phyloP scores from a whole-genome alignment of 2,329 filamentous ascomycete genomes.

The Fonsecaea nubica region DNA sequence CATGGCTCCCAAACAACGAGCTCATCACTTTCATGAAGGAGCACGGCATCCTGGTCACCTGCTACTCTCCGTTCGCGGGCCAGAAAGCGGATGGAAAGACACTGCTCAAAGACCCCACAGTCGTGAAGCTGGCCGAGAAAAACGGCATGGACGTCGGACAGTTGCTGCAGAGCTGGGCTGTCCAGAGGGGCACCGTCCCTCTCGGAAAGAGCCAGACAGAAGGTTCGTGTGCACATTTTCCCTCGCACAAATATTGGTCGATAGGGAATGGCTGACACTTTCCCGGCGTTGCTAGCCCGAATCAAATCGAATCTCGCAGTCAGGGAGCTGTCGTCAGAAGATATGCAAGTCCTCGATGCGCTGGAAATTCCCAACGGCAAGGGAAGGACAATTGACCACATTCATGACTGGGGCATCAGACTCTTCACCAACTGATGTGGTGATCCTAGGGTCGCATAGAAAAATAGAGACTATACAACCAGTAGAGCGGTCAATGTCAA shows the following conservation, averaged over 20 bases:
- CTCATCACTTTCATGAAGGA: conserved; percentile 52
- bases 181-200: conserved; percentile 70
- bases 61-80: conserved; percentile 50
- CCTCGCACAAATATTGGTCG: neutral
- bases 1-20: conserved; percentile 56
- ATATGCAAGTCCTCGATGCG: conserved; percentile 65
- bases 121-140: conserved; percentile 65
- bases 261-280: neutral
- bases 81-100: conserved; percentile 26
- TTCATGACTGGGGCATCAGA: conserved; percentile 14
- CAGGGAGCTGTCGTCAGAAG: conserved; percentile 63
- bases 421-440: conserved; percentile 16
- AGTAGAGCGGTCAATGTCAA: neutral
- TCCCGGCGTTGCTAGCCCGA: conserved; percentile 54
- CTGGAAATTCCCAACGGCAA: conserved; percentile 21
- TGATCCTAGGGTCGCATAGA: neutral
- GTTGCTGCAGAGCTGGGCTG: conserved; percentile 69
- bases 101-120: conserved; percentile 58
- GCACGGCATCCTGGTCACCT: conserved; percentile 50
- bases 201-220: conserved; percentile 72
- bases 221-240: neutral
- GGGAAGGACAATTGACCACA: conserved; percentile 23
- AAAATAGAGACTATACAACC: neutral
- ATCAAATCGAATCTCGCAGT: conserved; percentile 44
- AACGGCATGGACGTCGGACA: conserved; percentile 66